Evolutionary conservation across 2,329 filamentous ascomycete species (phyloP), one percentile per base, ranked within the genome.

Genomic region (Trichoderma harzianum): DNA sequence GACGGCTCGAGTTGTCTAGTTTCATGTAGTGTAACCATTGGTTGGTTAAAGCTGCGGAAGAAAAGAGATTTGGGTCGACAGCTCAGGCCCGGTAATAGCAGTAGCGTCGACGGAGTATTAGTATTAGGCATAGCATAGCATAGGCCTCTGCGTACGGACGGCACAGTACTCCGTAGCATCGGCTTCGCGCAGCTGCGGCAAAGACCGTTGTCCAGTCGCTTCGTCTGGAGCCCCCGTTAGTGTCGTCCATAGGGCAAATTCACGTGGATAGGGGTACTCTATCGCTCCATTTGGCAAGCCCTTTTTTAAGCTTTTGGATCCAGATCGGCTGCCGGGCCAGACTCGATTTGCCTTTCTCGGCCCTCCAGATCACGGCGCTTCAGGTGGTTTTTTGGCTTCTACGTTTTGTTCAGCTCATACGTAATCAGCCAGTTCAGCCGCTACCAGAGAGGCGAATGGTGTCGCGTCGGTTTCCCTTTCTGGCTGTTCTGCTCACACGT

Each of bases 281-380:
- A 66, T 53, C 21, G 57, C 66, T 62, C 57, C 60, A 62, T 43
- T 62, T 53, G 66, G 66, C 24, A 69, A 61, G 55, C 43, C 36
- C 32, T 43, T 26, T 67, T 69, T 69, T 69, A 69, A 69, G 66
- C 66, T 69, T 69, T 62, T 62, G 66, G 66, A 62, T 69, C 66
- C 66, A 69, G 66, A 69, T 69, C 66, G 66, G 66, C 39, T 69
- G 57, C 66, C 66, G 66, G 39, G 14, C 39, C 51, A 66, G 34
- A 47, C 18, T 69, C 66, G 66, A 69, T 69, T 69, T 61, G 66
- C 36, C 55, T 69, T 32, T 61, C 66, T 28, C 21, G 14, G 57
- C 36, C 39, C 66, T 69, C 57, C 55, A 60, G 57, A 61, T 61
- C 53, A 69, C 39, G 39, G 34, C 34, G 18, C 43, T 47, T 43